phyloP scores from a whole-genome alignment of 352 stramenopile genomes.

The Phytopythium mirpurense region DNA sequence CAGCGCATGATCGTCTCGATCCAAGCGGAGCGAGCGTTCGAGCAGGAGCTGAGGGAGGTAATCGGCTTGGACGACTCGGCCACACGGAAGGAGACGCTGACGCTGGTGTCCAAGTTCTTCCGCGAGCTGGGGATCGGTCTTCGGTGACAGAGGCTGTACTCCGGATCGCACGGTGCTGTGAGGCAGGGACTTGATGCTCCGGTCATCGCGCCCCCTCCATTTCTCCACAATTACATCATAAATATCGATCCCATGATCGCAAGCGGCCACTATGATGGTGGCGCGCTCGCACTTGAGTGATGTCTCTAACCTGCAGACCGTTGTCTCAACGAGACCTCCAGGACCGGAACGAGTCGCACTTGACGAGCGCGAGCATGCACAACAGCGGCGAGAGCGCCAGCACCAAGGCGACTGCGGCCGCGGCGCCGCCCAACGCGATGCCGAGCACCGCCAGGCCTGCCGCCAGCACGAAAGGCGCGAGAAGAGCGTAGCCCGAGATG shows the following conservation, averaged over 20 bases:
- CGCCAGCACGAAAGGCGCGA: conserved; percentile 37
- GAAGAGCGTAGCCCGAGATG: conserved; percentile 44
- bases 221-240: not conserved
- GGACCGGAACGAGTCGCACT: conserved; percentile 13
- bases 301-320: no score
- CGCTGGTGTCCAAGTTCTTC: conserved; percentile 21
- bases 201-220: not conserved
- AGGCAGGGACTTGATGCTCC: not conserved
- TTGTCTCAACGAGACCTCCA: not conserved
- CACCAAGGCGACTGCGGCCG: conserved; percentile 19
- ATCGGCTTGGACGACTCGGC: conserved; percentile 31
- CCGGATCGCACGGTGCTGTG: not conserved
- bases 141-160: no score
- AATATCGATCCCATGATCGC: not conserved
- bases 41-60: conserved; percentile 20
- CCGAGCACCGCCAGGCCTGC: conserved; percentile 22
- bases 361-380: conserved; percentile 18
- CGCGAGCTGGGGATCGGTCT: conserved; percentile 16
- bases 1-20: conserved; percentile 35
- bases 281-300: not conserved
- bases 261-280: conserved; percentile 1
- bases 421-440: conserved; percentile 19
- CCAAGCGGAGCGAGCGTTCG: conserved; percentile 27
- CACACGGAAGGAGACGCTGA: conserved; percentile 23
- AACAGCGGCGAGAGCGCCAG: conserved; percentile 24